These are phyloP conservation scores for Ophiognomonia clavigignenti-juglandacearum DNA, from an alignment of 2,329 filamentous ascomycete genomes.

Conservation along the genomic window DNA sequence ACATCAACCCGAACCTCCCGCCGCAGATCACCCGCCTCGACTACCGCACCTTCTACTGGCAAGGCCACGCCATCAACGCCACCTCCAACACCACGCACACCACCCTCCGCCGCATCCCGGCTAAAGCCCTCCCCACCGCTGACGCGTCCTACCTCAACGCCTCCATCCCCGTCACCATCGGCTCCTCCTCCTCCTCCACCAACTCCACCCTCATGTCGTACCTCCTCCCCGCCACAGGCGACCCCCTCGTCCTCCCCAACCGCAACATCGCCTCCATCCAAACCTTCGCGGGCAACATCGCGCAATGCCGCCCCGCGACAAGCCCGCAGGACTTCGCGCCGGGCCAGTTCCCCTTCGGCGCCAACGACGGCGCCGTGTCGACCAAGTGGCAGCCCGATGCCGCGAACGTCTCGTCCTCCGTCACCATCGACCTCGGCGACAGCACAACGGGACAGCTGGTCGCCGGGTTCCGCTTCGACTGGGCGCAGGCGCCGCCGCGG, in stretches of 20 bases:
- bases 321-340: conserved; percentile 45
- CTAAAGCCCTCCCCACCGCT: conserved; percentile 40
- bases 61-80: conserved; percentile 13
- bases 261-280: conserved; percentile 48
- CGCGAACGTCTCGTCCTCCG: conserved; percentile 9
- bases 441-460: conserved; percentile 2
- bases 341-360: conserved; percentile 62
- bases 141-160: conserved; percentile 47
- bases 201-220: conserved; percentile 34
- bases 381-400: conserved; percentile 14
- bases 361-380: conserved; percentile 14
- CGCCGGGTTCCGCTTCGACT: conserved; percentile 11
- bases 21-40: conserved; percentile 9
- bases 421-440: conserved; percentile 12
- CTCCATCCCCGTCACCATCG: conserved; percentile 56
- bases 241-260: conserved; percentile 50
- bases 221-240: conserved; percentile 39
- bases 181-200: no score
- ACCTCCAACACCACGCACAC: conserved; percentile 26
- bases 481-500: conserved; percentile 12
- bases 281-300: conserved; percentile 55
- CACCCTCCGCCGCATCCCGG: conserved; percentile 15
- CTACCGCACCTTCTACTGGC: conserved; percentile 16
- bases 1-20: conserved; percentile 11
- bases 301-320: conserved; percentile 55